These are phyloP conservation scores for Melaleuca alternifolia DNA, from an alignment of 345 rosid species.

Conservation along the genomic window DNA sequence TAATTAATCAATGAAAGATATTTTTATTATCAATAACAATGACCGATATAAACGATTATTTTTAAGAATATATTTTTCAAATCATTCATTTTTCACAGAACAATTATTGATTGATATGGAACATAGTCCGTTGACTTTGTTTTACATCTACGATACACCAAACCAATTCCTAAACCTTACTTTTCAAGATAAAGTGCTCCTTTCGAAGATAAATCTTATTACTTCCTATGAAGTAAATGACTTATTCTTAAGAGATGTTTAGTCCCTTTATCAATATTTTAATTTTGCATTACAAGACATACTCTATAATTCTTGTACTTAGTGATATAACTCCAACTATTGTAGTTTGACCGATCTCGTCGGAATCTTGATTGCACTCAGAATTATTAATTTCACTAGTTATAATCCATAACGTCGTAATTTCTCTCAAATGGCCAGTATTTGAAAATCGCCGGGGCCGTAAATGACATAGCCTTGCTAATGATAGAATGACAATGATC, in stretches of 20 bases:
- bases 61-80: too few relatives aligned
- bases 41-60: too few relatives aligned
- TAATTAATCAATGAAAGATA: too few relatives aligned
- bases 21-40: too few relatives aligned
- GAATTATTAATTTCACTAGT: not conserved
- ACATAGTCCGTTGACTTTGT: not conserved
- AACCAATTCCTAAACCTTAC: not conserved
- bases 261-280: not conserved
- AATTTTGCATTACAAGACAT: not conserved
- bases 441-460: too few relatives aligned
- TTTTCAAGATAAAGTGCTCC: not conserved
- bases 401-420: not conserved
- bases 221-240: not conserved
- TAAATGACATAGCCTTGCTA: too few relatives aligned
- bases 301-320: accelerated
- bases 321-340: not conserved
- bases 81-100: too few relatives aligned
- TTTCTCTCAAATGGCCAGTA: not conserved
- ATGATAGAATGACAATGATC: too few relatives aligned
- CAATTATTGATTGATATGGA: not conserved
- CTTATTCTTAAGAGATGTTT: not conserved
- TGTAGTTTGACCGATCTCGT: not conserved
- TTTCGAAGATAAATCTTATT: not conserved
- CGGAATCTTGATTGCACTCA: not conserved
- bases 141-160: not conserved